phyloP scores from a whole-genome alignment of 495 filamentous ascomycete genomes.

The Peziza echinospora region DNA sequence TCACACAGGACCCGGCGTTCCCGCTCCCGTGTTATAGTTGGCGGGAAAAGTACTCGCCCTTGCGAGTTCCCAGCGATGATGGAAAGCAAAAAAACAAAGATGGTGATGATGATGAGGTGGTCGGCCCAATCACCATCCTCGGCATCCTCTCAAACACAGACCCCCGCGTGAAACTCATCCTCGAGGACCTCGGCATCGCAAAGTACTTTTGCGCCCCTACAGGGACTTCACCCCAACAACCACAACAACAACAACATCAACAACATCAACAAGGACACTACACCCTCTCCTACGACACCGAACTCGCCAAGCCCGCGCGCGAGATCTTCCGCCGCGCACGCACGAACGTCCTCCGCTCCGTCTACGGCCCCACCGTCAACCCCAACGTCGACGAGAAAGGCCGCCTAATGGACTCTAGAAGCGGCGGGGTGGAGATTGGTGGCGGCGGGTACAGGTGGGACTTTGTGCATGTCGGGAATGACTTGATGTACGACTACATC shows the following conservation, averaged over 20 bases:
- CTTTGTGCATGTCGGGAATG: conserved; percentile 48
- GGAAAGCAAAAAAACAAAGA: no score
- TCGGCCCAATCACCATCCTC: conserved; percentile 28
- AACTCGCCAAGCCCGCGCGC: conserved; percentile 40
- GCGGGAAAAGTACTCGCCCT: no score
- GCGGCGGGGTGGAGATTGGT: not conserved
- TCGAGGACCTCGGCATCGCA: conserved; percentile 37
- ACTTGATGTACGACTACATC: conserved; percentile 36
- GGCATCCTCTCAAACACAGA: conserved; percentile 66
- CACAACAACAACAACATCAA: no score
- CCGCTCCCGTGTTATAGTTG: no score
- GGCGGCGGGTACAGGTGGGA: conserved; percentile 19
- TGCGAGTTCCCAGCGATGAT: no score
- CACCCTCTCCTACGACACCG: conserved; percentile 53
- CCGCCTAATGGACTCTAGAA: not conserved
- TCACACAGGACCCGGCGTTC: conserved; percentile 22
- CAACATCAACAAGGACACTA: no score
- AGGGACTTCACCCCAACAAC: no score
- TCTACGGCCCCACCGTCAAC: not conserved
- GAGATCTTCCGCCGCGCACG: conserved; percentile 42
- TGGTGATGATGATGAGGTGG: no score
- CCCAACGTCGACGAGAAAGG: not conserved
- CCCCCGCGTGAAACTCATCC: conserved; percentile 38
- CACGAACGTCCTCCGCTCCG: conserved; percentile 18
- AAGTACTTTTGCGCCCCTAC: conserved; percentile 6